These are phyloP conservation scores for Anisodus acutangulus DNA, from an alignment of 257 asterid species.

Conservation along the genomic window DNA sequence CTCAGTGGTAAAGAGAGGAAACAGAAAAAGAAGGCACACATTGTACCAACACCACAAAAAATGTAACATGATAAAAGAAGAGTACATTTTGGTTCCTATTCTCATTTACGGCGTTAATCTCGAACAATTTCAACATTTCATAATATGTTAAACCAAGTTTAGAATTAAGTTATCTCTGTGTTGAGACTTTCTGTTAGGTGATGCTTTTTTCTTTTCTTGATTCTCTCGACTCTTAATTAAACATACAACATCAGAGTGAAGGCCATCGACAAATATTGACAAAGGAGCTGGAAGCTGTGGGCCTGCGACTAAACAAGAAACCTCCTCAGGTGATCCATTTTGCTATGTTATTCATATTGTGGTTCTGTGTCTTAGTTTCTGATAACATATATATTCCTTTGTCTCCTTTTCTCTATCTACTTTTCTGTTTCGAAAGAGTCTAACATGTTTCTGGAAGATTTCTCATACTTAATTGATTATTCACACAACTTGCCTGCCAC, in stretches of 20 bases:
- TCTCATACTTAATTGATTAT: not conserved
- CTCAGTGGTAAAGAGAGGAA: not conserved
- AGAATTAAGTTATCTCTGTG: not conserved
- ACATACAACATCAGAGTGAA: conserved; percentile 72
- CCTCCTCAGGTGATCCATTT: conserved; percentile 83
- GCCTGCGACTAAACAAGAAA: conserved; percentile 89
- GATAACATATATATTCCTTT: conserved; percentile 23
- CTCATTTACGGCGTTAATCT: not conserved
- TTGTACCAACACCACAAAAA: not conserved
- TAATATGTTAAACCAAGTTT: not conserved
- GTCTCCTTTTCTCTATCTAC: conserved; percentile 18
- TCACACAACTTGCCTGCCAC: conserved; percentile 13
- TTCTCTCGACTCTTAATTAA: conserved; percentile 33
- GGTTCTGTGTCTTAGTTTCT: not conserved
- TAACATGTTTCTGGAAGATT: conserved; percentile 5
- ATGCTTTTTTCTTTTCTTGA: conserved; percentile 31
- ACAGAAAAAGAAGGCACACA: not conserved
- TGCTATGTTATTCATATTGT: not conserved
- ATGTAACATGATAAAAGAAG: not conserved
- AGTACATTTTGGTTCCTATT: not conserved
- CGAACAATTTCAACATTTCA: not conserved
- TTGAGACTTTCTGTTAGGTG: not conserved
- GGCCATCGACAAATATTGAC: conserved; percentile 99
- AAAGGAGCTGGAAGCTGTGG: conserved; percentile 97
- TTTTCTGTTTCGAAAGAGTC: not conserved